Base-by-base conservation (phyloP, 345 rosid genomes). In the Xanthoceras sorbifolium region DNA sequence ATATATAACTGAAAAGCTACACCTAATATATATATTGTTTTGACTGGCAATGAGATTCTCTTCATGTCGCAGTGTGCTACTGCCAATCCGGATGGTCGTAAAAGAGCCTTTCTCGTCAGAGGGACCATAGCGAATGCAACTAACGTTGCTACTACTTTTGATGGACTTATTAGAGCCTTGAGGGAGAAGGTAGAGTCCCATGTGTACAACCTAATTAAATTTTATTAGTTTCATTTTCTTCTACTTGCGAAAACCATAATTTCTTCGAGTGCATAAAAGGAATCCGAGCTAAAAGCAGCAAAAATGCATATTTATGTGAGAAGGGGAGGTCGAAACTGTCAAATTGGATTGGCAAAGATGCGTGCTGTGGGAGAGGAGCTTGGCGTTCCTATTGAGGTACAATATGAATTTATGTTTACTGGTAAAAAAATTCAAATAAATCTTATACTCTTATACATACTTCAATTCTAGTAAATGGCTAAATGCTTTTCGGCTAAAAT, bases 61-160 rank as follows among this genome's bases (percentile, higher is more conserved):
- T 23, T 9, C 17, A 40, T 71, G 26, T 77, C 64, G 77, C 84
- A 94, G 98, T 92, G 54, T 48, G 54, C 54, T 15, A 48, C 54
- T 48, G 54, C 54, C n/a, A n/a, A n/a, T n/a, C n/a, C n/a, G n/a
- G n/a, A n/a, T n/a, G n/a, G n/a, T n/a, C n/a, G n/a, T n/a, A 48
- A 48, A 48, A 48, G 54, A 48, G 54, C 54, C 18, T 15, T 48
- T 48, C 54, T 48, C 18, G 14, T 48, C 14, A 18, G 54, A 48
- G 54, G 54, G 17, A 48, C 10, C 18, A 48, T 48, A 11, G 4
- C 54, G 3, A 48, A 48, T 6, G 14, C 18, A 48, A 6, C 97
- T 0, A 97, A 94, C 54, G 97, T 94, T 64, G 98, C 93, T 63
- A 93, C 97, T 76, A 94, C 98, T n/a, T 94, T 92, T 78, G 91